Base-by-base conservation (phyloP, 2,329 filamentous ascomycete species). In the Stagonosporopsis cucurbitacearum region DNA sequence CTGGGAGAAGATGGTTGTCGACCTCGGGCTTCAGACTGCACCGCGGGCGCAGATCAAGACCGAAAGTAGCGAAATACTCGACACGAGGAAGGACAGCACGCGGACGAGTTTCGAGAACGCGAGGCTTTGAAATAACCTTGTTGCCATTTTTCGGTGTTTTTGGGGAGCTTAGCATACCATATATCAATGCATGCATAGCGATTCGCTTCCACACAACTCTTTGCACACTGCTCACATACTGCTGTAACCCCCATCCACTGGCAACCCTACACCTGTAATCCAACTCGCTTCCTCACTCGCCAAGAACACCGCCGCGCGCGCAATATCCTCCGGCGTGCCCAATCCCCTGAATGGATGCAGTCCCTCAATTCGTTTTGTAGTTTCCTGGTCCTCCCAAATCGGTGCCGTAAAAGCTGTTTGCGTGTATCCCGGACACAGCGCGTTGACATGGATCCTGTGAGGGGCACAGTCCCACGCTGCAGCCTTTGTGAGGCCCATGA, bases 401-500 rank as follows among this genome's bases (percentile, higher is more conserved):
- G 41, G 40, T 4, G 59, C 49, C 15, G 67, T 73, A 59, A 75
- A 69, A 1, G 67, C 61, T 2, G 70, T 71, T 26, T 59, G 60
- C 17, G 66, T 70, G 35, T 70, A 84, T 6, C 83, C 83, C 4
- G 83, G 83, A 49, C 81, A 83, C 5, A 85, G 74, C 0, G 81
- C 81, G 60, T 85, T 85, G 30, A 79, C 77, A 57, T 85, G 82
- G 23, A 85, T 82, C 0, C 76, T 70, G 11, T 79, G 65, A 0
- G 66, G 65, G 0, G 79, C 82, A 58, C 82, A 83, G 36, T 85
- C 83, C 32, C 81, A 57, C 0, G 82, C 82, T 0, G 82, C 73
- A 8, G 78, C 70, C 30, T 77, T 75, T 0, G 82, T 85, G 4
- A 84, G 57, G n/a, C 79, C 80, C 50, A 78, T 71, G 0, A 84